These are phyloP conservation scores for Starmera quercuum DNA, from an alignment of 805 yeast species.

Conservation along the genomic window DNA sequence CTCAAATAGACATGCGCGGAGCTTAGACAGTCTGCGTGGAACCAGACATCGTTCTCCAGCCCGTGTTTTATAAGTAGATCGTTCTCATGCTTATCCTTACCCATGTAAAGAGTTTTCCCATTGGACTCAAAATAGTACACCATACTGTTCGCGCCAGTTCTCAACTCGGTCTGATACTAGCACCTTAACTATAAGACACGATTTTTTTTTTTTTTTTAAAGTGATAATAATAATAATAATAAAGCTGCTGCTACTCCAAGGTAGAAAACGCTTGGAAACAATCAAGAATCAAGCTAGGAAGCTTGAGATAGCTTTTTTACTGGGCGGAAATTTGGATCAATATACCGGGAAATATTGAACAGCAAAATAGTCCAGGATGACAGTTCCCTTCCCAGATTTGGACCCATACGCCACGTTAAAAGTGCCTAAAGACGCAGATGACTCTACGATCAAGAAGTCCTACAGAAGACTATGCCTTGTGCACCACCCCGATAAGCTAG, in stretches of 20 bases:
- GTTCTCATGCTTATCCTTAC: conserved; percentile 68
- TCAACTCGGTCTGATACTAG: too few relatives aligned
- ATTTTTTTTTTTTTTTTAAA: too few relatives aligned
- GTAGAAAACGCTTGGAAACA: too few relatives aligned
- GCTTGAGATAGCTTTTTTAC: too few relatives aligned
- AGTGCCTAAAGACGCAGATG: conserved; percentile 32
- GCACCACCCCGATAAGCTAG: conserved; percentile 67
- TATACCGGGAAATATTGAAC: too few relatives aligned
- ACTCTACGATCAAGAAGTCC: conserved; percentile 54
- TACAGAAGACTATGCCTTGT: conserved; percentile 57
- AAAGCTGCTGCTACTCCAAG: too few relatives aligned
- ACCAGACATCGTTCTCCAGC: conserved; percentile 64
- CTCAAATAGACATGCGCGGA: conserved; percentile 74
- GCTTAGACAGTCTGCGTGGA: conserved; percentile 70
- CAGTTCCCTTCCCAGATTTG: conserved; percentile 41
- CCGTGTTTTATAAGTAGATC: conserved; percentile 56
- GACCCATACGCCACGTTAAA: conserved; percentile 56
- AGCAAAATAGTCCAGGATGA: too few relatives aligned
- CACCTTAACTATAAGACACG: too few relatives aligned
- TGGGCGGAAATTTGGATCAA: too few relatives aligned
- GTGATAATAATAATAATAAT: too few relatives aligned
- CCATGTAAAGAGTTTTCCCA: conserved; percentile 48
- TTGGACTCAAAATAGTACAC: conserved; percentile 36
- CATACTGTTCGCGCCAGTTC: conserved; percentile 24
- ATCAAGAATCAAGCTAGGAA: too few relatives aligned